phyloP scores from a whole-genome alignment of 371 early-diverging fungal genomes.

The Mucor lusitanicus region DNA sequence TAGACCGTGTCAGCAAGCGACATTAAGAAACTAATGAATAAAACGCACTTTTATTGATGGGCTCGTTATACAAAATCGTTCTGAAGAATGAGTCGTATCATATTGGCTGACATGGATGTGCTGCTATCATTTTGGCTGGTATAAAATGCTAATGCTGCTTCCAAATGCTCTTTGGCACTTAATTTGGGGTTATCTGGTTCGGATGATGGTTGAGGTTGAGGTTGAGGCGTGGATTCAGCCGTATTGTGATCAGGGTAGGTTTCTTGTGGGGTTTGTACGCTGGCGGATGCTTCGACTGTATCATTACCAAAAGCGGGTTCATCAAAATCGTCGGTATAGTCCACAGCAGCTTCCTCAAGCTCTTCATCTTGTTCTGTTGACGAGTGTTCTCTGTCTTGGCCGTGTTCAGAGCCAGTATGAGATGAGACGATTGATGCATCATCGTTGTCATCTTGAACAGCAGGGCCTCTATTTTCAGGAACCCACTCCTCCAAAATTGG shows the following conservation, averaged over 20 bases:
- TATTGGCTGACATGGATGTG: slow-evolving; percentile 19
- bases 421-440: background rate
- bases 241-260: too few relatives aligned
- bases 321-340: background rate
- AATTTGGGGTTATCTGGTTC: background rate
- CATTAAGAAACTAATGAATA: background rate
- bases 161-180: slow-evolving; percentile 17
- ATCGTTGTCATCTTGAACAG: background rate
- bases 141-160: slow-evolving; percentile 21
- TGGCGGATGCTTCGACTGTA: background rate
- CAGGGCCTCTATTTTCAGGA: background rate
- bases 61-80: slow-evolving; percentile 13
- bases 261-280: background rate
- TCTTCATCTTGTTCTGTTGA: background rate
- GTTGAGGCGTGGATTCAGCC: background rate
- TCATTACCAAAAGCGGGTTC: background rate
- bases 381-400: background rate
- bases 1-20: slow-evolving; percentile 5
- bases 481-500: background rate
- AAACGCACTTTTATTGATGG: background rate
- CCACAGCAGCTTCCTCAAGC: background rate
- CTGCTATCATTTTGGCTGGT: slow-evolving; percentile 5
- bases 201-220: background rate
- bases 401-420: background rate
- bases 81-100: slow-evolving; percentile 23